These are phyloP conservation scores for Cantharellus anzutake DNA, from an alignment of 768 basidiomycete species.

Conservation along the genomic window DNA sequence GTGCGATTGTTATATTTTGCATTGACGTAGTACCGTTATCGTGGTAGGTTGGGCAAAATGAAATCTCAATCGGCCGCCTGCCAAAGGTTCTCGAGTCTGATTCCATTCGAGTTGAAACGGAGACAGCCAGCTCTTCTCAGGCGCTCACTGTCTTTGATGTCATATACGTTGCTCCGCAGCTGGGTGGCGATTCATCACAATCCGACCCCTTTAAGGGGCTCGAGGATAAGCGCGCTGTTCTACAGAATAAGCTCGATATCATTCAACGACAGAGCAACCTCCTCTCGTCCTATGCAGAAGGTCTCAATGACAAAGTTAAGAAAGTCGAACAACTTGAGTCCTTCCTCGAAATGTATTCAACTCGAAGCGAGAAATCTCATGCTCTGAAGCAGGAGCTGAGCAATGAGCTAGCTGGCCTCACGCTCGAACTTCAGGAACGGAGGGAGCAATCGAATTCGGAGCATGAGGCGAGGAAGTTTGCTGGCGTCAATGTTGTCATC, in stretches of 20 bases:
- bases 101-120: background rate
- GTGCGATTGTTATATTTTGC: background rate
- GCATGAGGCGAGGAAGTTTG: background rate
- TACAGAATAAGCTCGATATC: background rate
- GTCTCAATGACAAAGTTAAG: background rate
- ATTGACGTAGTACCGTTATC: no score
- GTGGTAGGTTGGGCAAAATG: background rate
- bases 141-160: constrained; percentile 1
- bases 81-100: background rate
- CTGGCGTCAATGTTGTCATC: constrained; percentile 4
- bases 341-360: background rate
- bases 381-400: background rate
- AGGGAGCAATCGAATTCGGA: background rate
- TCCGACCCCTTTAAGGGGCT: background rate
- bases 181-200: no score
- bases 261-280: background rate
- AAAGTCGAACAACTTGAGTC: background rate
- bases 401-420: background rate
- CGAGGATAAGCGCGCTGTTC: background rate
- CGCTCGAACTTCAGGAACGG: background rate
- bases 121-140: background rate
- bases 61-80: background rate
- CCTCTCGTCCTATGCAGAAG: background rate
- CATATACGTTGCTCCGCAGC: background rate
- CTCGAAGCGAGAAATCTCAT: background rate